Conservation (phyloP, 352 stramenopile species). For the Pythium plurisporium region DNA sequence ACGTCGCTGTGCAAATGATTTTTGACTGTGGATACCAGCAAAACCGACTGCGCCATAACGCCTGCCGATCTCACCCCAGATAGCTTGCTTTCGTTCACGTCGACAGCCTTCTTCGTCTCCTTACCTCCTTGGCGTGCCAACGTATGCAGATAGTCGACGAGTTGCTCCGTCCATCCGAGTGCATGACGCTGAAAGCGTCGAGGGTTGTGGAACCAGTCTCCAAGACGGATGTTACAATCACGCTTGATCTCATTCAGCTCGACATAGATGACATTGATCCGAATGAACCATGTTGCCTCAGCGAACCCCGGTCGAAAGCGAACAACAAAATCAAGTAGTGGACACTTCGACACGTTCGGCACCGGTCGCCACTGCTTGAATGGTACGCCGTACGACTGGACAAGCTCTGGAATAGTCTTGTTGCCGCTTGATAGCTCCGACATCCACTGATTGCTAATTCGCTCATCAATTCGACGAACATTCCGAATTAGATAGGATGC, state of each 20-base stretch:
- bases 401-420: conserved; percentile 60
- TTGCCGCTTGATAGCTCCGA: conserved; percentile 58
- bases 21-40: conserved; percentile 3
- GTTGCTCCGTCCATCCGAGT: conserved; percentile 76
- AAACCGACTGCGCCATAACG: not conserved
- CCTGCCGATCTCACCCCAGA: not conserved
- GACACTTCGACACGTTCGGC: conserved; percentile 71
- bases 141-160: conserved; percentile 70
- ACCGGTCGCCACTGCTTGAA: conserved; percentile 84
- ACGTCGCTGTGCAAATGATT: conserved; percentile 36
- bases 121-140: conserved; percentile 49
- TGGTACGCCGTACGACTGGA: conserved; percentile 71
- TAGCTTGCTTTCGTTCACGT: conserved; percentile 10
- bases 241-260: conserved; percentile 84
- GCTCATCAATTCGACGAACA: conserved; percentile 73
- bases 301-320: conserved; percentile 62
- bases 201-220: conserved; percentile 82
- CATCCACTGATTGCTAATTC: conserved; percentile 82
- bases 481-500: conserved; percentile 79
- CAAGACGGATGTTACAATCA: conserved; percentile 46
- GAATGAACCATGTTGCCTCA: conserved; percentile 81
- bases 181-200: conserved; percentile 61
- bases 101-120: conserved; percentile 15
- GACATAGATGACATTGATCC: conserved; percentile 83
- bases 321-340: conserved; percentile 73